Conservation (phyloP, 441 rosid species). For the Gossypium davidsonii region DNA sequence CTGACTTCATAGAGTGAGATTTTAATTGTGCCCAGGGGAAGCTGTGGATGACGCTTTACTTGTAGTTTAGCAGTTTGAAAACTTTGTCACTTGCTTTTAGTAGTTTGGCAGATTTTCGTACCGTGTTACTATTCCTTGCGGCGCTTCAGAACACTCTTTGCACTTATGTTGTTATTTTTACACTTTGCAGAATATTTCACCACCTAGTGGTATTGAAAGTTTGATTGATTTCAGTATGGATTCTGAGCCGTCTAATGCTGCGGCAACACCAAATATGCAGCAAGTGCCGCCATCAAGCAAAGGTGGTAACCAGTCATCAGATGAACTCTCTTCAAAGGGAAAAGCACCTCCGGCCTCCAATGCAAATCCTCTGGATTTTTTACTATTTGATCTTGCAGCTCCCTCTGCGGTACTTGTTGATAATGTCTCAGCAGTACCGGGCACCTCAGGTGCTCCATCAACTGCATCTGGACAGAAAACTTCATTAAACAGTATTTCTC, state of each 20-base stretch:
- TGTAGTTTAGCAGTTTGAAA: not conserved
- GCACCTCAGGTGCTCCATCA: constrained; percentile 17
- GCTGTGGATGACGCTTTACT: not conserved
- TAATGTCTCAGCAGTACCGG: constrained; percentile 19
- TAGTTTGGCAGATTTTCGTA: not conserved
- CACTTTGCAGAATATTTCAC: constrained; percentile 33
- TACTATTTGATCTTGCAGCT: constrained; percentile 50
- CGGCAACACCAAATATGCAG: constrained; percentile 18
- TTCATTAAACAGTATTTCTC: constrained; percentile 9
- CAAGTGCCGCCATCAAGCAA: constrained; percentile 23
- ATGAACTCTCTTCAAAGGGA: constrained; percentile 25
- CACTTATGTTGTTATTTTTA: constrained; percentile 8
- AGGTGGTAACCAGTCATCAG: constrained; percentile 25
- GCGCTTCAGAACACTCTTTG: not conserved
- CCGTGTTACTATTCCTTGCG: not conserved
- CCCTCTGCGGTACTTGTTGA: constrained; percentile 26
- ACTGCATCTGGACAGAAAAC: constrained; percentile 15
- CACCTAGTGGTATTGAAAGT: constrained; percentile 30
- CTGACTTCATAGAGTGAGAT: not conserved
- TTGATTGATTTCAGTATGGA: constrained; percentile 36
- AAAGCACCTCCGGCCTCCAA: constrained; percentile 27
- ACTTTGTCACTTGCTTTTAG: not conserved
- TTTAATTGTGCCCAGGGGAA: not conserved
- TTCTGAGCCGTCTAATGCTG: constrained; percentile 25
- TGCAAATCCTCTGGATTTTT: constrained; percentile 51